Percentiles rank a stretch among this genome's conserved stretches.
Conservation (phyloP, 345 rosid genomes). For the Brassica cretica region DNA sequence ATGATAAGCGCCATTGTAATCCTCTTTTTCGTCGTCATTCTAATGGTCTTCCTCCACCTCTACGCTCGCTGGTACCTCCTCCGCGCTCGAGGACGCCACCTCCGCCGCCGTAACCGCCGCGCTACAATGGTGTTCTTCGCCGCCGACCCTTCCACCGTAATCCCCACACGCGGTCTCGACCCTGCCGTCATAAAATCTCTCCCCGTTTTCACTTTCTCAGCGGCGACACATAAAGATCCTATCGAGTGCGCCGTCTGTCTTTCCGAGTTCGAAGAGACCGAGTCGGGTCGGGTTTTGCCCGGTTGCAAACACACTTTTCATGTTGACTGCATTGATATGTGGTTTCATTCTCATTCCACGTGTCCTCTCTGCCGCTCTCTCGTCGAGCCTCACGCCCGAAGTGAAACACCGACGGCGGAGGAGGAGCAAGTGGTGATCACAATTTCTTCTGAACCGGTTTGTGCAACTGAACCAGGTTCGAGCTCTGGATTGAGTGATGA, state of each 20-base stretch:
- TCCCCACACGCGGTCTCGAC: conserved; percentile 58
- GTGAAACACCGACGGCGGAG: background rate
- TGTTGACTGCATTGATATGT: conserved; percentile 85
- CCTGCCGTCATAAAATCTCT: conserved; percentile 58
- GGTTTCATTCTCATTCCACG: conserved; percentile 89
- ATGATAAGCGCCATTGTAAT: conserved; percentile 67
- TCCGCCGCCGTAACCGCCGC: conserved; percentile 47
- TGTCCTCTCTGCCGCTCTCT: conserved; percentile 89
- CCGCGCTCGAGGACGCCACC: conserved; percentile 55
- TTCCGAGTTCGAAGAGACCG: conserved; percentile 76
- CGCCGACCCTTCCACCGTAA: conserved; percentile 37
- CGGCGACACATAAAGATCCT: conserved; percentile 44
- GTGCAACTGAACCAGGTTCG: conserved; percentile 36
- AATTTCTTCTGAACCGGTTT: conserved; percentile 4
- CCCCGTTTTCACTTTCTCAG: conserved; percentile 60
- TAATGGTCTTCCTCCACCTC: conserved; percentile 70
- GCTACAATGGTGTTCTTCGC: conserved; percentile 57
- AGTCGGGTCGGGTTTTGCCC: conserved; percentile 75
- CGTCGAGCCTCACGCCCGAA: conserved; percentile 46
- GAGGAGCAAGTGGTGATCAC: conserved; percentile 30
- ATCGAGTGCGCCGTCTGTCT: conserved; percentile 81
- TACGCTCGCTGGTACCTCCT: conserved; percentile 88
- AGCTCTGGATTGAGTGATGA: conserved; percentile 35
- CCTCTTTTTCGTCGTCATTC: conserved; percentile 68
- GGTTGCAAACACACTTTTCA: conserved; percentile 85